These are phyloP conservation scores for Borealophlyctis nickersoniae DNA, from an alignment of 192 early-diverging fungal species.

Conservation along the genomic window DNA sequence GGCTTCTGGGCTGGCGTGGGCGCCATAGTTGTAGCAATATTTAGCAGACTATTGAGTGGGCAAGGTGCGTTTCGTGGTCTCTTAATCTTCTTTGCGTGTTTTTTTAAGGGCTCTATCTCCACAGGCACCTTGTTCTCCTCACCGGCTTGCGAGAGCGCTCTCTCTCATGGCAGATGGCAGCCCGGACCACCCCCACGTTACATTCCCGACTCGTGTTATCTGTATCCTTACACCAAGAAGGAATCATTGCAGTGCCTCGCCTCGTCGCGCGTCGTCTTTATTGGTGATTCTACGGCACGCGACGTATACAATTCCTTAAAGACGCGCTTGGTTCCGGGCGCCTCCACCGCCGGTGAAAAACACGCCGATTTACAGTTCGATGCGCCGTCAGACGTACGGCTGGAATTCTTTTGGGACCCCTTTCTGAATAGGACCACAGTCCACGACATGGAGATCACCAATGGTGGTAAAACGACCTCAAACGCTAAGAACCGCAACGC, in stretches of 20 bases:
- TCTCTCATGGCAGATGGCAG: not conserved
- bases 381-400: conserved; percentile 24
- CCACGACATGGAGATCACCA: conserved; percentile 13
- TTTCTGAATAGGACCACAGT: conserved; percentile 52
- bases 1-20: no score
- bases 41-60: no score
- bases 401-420: conserved; percentile 75
- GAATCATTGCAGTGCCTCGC: conserved; percentile 46
- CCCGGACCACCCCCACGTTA: not conserved
- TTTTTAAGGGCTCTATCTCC: no score
- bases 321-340: conserved; percentile 26
- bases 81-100: no score
- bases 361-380: conserved; percentile 41
- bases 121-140: not conserved
- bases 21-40: no score
- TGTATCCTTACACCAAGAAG: conserved; percentile 37
- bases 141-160: not conserved
- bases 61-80: no score
- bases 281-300: conserved; percentile 69
- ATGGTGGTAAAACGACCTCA: not conserved
- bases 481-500: conserved; percentile 15
- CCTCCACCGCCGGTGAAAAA: conserved; percentile 12
- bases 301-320: conserved; percentile 56
- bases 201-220: conserved; percentile 7
- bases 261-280: conserved; percentile 48